Percentiles rank a stretch among this genome's conserved stretches.
phyloP scores from a whole-genome alignment of 2,329 filamentous ascomycete genomes.

The Calonectria montana region DNA sequence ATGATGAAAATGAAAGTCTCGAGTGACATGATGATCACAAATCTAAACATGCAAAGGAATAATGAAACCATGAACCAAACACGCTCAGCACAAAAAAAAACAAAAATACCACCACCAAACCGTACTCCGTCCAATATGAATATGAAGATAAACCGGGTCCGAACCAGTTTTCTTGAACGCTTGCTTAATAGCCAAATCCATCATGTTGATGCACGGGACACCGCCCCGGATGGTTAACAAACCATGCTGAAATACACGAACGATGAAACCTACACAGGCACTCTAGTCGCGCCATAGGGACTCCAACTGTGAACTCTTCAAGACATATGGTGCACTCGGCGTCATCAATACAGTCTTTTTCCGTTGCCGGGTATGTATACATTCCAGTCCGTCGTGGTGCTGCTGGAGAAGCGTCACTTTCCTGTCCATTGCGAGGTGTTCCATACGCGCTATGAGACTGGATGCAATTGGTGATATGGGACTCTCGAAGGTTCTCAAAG shows the following conservation, averaged over 20 bases:
- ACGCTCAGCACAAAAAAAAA: conserved; percentile 27
- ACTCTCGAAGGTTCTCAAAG: conserved; percentile 65
- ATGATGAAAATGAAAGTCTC: conserved; percentile 28
- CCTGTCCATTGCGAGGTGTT: conserved; percentile 44
- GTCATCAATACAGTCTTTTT: conserved; percentile 76
- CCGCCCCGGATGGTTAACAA: conserved; percentile 69
- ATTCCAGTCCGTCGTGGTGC: conserved; percentile 66
- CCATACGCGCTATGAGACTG: conserved; percentile 64
- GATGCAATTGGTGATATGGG: conserved; percentile 70
- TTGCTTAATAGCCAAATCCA: conserved; percentile 62
- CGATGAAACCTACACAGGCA: conserved; percentile 75
- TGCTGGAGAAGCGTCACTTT: conserved; percentile 40
- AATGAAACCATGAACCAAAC: conserved; percentile 17
- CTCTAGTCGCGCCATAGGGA: conserved; percentile 73
- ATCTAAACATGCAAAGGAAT: conserved; percentile 30
- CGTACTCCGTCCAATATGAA: conserved; percentile 38
- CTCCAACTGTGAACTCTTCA: conserved; percentile 72
- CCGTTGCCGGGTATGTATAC: conserved; percentile 72
- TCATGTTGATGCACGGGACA: conserved; percentile 76
- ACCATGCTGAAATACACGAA: conserved; percentile 72
- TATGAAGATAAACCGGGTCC: conserved; percentile 32
- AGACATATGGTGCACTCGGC: conserved; percentile 77
- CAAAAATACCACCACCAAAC: conserved; percentile 1
- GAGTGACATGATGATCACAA: conserved; percentile 26
- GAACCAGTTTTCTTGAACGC: conserved; percentile 14